These are phyloP conservation scores for Aureobasidium subglaciale DNA, from an alignment of 2,329 filamentous ascomycete genomes.

Conservation along the genomic window DNA sequence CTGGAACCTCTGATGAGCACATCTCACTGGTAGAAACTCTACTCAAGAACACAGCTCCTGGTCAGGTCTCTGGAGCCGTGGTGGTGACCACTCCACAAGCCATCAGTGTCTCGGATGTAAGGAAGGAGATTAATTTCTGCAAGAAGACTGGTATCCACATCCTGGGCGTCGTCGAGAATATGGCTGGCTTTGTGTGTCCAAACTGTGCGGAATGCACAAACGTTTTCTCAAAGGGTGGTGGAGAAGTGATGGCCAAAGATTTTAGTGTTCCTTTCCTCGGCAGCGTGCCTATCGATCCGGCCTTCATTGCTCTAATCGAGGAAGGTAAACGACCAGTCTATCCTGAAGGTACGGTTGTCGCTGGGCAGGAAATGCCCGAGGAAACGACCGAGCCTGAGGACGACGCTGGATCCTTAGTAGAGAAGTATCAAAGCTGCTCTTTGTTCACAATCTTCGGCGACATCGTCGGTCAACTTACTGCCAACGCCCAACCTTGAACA, in stretches of 20 bases:
- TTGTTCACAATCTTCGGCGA: slow-evolving; percentile 60
- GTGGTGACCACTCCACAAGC: slow-evolving; percentile 96
- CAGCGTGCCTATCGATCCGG: slow-evolving; percentile 83
- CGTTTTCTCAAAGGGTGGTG: slow-evolving; percentile 86
- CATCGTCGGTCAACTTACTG: slow-evolving; percentile 41
- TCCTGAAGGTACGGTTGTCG: slow-evolving; percentile 58
- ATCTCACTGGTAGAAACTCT: slow-evolving; percentile 80
- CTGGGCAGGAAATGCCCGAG: slow-evolving; percentile 44
- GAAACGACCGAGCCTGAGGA: slow-evolving; percentile 19
- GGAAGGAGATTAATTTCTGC: slow-evolving; percentile 93
- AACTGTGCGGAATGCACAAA: slow-evolving; percentile 78
- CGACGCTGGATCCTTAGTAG: slow-evolving; percentile 48
- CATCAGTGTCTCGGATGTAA: slow-evolving; percentile 85
- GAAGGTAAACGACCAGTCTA: slow-evolving; percentile 61
- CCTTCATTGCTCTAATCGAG: slow-evolving; percentile 83
- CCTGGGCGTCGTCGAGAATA: slow-evolving; percentile 91
- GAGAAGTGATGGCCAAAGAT: slow-evolving; percentile 79
- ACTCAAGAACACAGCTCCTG: slow-evolving; percentile 38
- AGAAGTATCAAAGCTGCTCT: slow-evolving; percentile 68
- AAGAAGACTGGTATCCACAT: slow-evolving; percentile 71
- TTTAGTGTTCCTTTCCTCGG: slow-evolving; percentile 80
- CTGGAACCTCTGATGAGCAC: slow-evolving; percentile 93
- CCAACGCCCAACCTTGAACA: slow-evolving; percentile 1
- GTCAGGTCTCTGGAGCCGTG: slow-evolving; percentile 77
- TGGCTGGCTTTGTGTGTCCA: slow-evolving; percentile 83